Percentiles rank a stretch among this genome's conserved stretches.
Conservation (phyloP, 2,329 filamentous ascomycete species). For the Alternaria tenuissima region DNA sequence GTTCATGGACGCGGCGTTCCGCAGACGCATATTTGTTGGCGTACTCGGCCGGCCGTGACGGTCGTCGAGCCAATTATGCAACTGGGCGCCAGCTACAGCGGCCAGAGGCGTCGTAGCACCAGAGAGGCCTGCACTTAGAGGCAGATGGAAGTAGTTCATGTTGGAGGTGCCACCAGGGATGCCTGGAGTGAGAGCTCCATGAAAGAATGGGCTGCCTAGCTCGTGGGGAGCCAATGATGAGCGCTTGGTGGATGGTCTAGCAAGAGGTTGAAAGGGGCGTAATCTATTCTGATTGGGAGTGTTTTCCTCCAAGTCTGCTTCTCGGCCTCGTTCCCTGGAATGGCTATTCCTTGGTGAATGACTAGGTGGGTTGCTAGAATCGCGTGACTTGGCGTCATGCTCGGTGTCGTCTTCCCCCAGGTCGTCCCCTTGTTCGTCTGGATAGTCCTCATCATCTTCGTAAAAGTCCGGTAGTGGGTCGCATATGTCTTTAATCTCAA, state of each 20-base stretch:
- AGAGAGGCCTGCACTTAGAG: slow-evolving; percentile 74
- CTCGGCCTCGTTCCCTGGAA: slow-evolving; percentile 31
- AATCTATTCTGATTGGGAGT: slow-evolving; percentile 30
- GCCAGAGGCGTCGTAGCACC: slow-evolving; percentile 82
- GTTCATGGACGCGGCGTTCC: slow-evolving; percentile 54
- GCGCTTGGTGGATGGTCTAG: slow-evolving; percentile 40
- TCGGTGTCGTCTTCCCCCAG: slow-evolving; percentile 46
- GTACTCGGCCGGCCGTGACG: slow-evolving; percentile 45
- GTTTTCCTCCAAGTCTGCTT: slow-evolving; percentile 24
- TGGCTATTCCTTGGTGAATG: slow-evolving; percentile 46
- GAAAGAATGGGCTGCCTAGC: slow-evolving; percentile 49
- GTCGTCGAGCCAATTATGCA: slow-evolving; percentile 60
- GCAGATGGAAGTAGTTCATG: slow-evolving; percentile 83
- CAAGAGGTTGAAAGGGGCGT: slow-evolving; percentile 35
- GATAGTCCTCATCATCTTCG: slow-evolving; percentile 76
- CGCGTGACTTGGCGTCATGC: slow-evolving; percentile 27
- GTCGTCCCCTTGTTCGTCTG: slow-evolving; percentile 62
- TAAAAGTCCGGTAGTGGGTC: slow-evolving; percentile 97
- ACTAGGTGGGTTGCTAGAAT: slow-evolving; percentile 39
- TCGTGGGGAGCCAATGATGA: slow-evolving; percentile 42
- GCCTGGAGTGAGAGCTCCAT: slow-evolving; percentile 64
- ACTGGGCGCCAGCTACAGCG: slow-evolving; percentile 76
- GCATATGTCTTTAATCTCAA: slow-evolving; percentile 96
- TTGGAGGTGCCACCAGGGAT: slow-evolving; percentile 75
- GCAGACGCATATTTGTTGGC: slow-evolving; percentile 46